Evolutionary conservation across 1,284 basidiomycete species (phyloP).

Genomic region (Irpex lacteus): DNA sequence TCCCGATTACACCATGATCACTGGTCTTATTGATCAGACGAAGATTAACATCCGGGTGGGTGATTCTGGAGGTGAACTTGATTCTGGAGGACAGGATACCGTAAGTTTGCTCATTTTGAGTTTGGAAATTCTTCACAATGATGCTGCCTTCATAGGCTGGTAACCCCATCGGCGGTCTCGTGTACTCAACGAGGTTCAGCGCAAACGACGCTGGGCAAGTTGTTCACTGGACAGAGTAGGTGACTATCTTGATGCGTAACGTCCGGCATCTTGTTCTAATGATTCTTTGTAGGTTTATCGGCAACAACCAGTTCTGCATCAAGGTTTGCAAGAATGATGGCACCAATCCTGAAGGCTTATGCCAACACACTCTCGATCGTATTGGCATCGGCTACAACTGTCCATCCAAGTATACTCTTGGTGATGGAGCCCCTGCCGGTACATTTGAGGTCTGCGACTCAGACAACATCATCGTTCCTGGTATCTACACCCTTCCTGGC

Average conservation of each 20-base stretch:
- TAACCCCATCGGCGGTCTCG: conserved; percentile 51
- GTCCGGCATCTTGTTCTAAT: neutral
- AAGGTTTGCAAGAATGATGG: conserved; percentile 50
- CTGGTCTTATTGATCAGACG: conserved; percentile 62
- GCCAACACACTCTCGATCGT: conserved; percentile 47
- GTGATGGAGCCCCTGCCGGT: conserved; percentile 29
- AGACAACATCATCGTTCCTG: conserved; percentile 60
- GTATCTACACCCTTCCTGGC: conserved; percentile 43
- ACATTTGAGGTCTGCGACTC: conserved; percentile 48
- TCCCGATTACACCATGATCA: conserved; percentile 62
- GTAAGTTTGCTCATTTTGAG: conserved; percentile 12
- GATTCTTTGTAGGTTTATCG: conserved; percentile 40
- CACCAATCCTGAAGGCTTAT: conserved; percentile 36
- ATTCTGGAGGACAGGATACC: conserved; percentile 46
- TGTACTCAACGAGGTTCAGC: conserved; percentile 43
- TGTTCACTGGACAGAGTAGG: conserved; percentile 44
- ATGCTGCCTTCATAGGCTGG: conserved; percentile 32
- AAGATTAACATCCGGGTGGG: conserved; percentile 46
- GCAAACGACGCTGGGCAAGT: conserved; percentile 35
- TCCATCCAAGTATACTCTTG: conserved; percentile 28
- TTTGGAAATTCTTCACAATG: neutral
- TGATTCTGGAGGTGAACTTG: conserved; percentile 70
- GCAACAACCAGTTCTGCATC: conserved; percentile 44
- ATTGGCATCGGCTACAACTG: conserved; percentile 51
- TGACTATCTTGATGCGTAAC: conserved; percentile 6